Evolutionary conservation across 2,329 filamentous ascomycete genomes (phyloP), one percentile per base, ranked within the genome.

Genomic region (Ophiognomonia clavigignenti-juglandacearum): DNA sequence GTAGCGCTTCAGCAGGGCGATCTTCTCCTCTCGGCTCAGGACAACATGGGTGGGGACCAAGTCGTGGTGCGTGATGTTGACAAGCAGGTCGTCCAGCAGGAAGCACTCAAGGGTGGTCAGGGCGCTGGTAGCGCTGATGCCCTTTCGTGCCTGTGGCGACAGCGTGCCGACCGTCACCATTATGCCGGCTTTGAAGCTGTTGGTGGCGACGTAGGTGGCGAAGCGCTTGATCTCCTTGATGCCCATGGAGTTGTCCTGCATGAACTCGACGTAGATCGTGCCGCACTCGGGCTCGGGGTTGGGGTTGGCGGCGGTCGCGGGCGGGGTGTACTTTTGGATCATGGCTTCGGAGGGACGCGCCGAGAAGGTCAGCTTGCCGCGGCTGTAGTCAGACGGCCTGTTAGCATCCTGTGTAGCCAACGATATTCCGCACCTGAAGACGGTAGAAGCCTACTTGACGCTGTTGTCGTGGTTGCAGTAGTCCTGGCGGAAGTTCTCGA

Each of bases 1-100:
- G 70, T 98, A 98, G 53, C 93, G 78, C 70, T 90, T 83, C 51
- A 98, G 75, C 60, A 98, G 72, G 31, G 86, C 85, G 39, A 72
- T 71, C 78, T 96, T 96, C 75, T 98, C 93, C 60, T 95, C 89
- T 38, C 83, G 79, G 60, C 88, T 95, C 47, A 98, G 80, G 51
- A 97, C 71, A 31, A 97, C 84, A 64, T 98, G 93, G 64, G 87
- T 90, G 37, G 93, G 93, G 24, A 98, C 93, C 47, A 98, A 79
- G 70, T 97, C 92, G 72, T 98, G 93, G 66, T 91, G 88, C 50
- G 92, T 97, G 67, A 98, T 97, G 71, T 98, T 98, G 68, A 98
- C 91, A 51, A 97, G 77, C 59, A 98, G 70, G 69, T 98, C 93
- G 65, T 93, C 86, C 74, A 97, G 93, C 59, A 92, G 81, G 73